Evolutionary conservation across 371 early-diverging fungal genomes (phyloP), one percentile per base, ranked within the genome.

Genomic region (Mortierella sp.): DNA sequence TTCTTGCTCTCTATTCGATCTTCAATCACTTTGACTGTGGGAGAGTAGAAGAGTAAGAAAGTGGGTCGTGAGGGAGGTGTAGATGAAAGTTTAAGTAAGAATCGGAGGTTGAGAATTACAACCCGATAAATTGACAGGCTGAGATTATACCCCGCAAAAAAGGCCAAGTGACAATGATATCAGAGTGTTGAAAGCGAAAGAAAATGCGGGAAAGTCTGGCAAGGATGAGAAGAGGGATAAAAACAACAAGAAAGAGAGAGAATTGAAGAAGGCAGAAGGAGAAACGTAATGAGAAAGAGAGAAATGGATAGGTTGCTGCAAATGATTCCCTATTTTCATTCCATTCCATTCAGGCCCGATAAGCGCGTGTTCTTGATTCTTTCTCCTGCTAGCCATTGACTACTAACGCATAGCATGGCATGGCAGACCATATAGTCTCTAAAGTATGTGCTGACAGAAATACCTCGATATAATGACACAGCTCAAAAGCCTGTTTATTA

Each of bases 301-400:
- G 55, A 40, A 42, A 43, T 3, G 68, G 47, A 23, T 54, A n/a
- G 57, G 26, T 23, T 15, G 9, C 26, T 12, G 6, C 13, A n/a
- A 29, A 35, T n/a, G 19, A 29, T 61, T 42, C 43, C 47, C 43
- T 47, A 42, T 61, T 43, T 43, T 61, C 62, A 61, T 61, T 61
- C 61, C 35, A 42, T 60, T 61, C 61, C 61, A 31, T 29, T 43
- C 61, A 61, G 45, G 15, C 43, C 61, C 35, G 29, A 61, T 3
- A 45, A 15, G 45, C n/a, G 63, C 62, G 26, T 51, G 51, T 51
- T 51, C 51, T 26, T 53, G 53, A 53, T 53, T 53, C 53, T 53
- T 17, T 23, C 23, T 53, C 26, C 28, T 53, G 53, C 53, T 26
- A 53, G 53, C 28, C 53, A 53, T 53, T 9, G 28, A 53, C 53